Conservation (phyloP, 129 eudicot species). For the Flaveria ramosissima region DNA sequence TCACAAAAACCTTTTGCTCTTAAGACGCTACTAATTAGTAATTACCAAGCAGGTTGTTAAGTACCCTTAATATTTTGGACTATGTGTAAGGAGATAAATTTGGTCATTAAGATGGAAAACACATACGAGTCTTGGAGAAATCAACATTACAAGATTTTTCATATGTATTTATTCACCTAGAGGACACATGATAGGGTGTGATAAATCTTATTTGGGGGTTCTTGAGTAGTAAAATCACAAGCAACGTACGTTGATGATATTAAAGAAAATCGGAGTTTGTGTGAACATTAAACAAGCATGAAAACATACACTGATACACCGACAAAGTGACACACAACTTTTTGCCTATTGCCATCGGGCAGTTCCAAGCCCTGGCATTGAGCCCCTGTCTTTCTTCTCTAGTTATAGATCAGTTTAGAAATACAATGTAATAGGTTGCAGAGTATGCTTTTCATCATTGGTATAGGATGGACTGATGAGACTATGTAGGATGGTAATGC, state of each 20-base stretch:
- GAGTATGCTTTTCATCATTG: too few relatives aligned
- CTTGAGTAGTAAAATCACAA: neutral
- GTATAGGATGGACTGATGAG: neutral
- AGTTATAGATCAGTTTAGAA: slow-evolving; percentile 3
- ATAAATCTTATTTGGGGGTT: neutral
- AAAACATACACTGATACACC: neutral
- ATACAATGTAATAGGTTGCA: too few relatives aligned
- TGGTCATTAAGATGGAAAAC: too few relatives aligned
- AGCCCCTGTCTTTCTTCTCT: neutral
- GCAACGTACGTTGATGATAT: neutral
- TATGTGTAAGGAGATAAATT: neutral
- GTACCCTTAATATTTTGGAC: neutral
- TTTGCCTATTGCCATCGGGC: neutral
- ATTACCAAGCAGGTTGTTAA: too few relatives aligned
- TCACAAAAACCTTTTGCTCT: neutral
- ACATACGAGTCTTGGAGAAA: neutral
- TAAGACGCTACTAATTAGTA: neutral
- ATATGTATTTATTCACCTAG: neutral
- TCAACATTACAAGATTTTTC: neutral
- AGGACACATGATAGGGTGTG: neutral
- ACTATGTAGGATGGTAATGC: neutral
- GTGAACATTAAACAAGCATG: slow-evolving; percentile 4
- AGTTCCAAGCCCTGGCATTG: neutral
- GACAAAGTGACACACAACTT: neutral
- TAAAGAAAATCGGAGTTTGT: neutral